These are phyloP conservation scores for Amanita pallidorosea DNA, from an alignment of 768 basidiomycete genomes.

Conservation along the genomic window DNA sequence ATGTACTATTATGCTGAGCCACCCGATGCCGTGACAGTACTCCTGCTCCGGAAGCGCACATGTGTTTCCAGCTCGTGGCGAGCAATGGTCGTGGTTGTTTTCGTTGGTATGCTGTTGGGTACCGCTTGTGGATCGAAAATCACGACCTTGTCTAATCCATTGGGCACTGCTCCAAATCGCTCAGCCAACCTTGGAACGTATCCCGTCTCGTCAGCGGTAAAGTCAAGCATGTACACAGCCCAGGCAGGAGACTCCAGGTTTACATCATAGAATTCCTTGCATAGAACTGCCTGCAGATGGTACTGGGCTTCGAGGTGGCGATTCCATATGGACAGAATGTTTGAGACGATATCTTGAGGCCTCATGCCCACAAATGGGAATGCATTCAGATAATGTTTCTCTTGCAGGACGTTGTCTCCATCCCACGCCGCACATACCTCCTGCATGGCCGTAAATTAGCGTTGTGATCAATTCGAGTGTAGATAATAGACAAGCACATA, in stretches of 20 bases:
- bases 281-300: slow-evolving; percentile 8
- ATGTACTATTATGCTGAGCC: background rate
- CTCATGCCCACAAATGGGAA: background rate
- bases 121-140: slow-evolving; percentile 10
- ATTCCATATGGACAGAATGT: slow-evolving; percentile 7
- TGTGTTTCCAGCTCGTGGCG: background rate
- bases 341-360: slow-evolving; percentile 15
- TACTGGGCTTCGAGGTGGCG: background rate
- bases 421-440: slow-evolving; percentile 2
- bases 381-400: background rate
- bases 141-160: slow-evolving; percentile 13
- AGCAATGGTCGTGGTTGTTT: slow-evolving; percentile 1
- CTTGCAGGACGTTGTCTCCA: background rate
- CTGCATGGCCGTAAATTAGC: background rate
- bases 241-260: slow-evolving; percentile 14
- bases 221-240: slow-evolving; percentile 16
- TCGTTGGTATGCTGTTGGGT: background rate
- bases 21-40: background rate
- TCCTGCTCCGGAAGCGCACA: slow-evolving; percentile 4
- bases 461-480: background rate
- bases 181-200: slow-evolving; percentile 7
- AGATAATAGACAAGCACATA: slow-evolving; percentile 3
- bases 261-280: slow-evolving; percentile 11
- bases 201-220: slow-evolving; percentile 1
- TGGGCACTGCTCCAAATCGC: slow-evolving; percentile 13